Evolutionary conservation across 2,329 filamentous ascomycete species (phyloP).

Genomic region (Huntiella savannae): DNA sequence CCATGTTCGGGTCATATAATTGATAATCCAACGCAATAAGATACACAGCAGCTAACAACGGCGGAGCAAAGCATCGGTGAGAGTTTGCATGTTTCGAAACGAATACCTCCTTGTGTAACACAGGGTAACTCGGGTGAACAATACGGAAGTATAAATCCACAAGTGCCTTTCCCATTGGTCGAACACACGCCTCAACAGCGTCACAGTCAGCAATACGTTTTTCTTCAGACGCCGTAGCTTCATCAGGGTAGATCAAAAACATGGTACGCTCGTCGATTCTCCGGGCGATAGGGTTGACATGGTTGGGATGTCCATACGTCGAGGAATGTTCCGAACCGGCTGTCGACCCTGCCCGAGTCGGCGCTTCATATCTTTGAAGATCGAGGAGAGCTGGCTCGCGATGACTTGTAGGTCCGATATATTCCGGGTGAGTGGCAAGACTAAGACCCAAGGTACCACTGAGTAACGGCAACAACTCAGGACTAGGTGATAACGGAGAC

Average conservation of each 20-base stretch:
- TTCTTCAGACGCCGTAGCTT: slow-evolving; percentile 20
- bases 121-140: slow-evolving; percentile 32
- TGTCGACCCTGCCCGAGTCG: neutral
- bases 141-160: slow-evolving; percentile 40
- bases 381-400: slow-evolving; percentile 38
- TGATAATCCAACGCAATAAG: slow-evolving; percentile 32
- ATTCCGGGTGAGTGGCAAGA: slow-evolving; percentile 38
- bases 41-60: slow-evolving; percentile 32
- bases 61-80: slow-evolving; percentile 31
- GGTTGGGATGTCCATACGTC: slow-evolving; percentile 8
- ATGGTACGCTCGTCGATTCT: slow-evolving; percentile 20
- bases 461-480: slow-evolving; percentile 16
- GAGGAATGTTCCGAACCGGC: slow-evolving; percentile 6
- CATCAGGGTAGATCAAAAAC: slow-evolving; percentile 21
- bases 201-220: slow-evolving; percentile 24
- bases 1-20: slow-evolving; percentile 28
- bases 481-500: slow-evolving; percentile 5
- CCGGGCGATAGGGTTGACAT: slow-evolving; percentile 15
- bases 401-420: slow-evolving; percentile 39
- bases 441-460: slow-evolving; percentile 34
- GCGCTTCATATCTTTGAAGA: slow-evolving; percentile 32
- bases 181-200: slow-evolving; percentile 30
- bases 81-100: slow-evolving; percentile 32
- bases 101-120: slow-evolving; percentile 33
- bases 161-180: slow-evolving; percentile 33